Base-by-base conservation (phyloP, 805 yeast species). In the Nakazawaea populi region DNA sequence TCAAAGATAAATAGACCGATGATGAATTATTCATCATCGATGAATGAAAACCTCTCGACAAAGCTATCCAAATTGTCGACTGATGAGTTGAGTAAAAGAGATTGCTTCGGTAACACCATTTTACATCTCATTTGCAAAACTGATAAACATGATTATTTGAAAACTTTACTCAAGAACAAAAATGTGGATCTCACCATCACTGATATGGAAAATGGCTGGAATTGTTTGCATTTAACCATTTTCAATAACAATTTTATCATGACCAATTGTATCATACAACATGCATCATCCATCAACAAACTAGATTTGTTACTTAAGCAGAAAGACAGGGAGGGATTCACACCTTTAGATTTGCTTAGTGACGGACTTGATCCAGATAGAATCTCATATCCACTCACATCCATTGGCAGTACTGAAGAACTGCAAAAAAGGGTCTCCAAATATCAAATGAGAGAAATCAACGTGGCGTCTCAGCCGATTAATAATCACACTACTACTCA, bases 141-240 rank as follows among this genome's bases (percentile, higher is more conserved):
- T 43, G 80, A 83, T 54, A 69, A 80, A 44, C 61, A 66, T 45
- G 80, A 77, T 50, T 60, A 72, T 29, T 66, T 87, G 14, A 59
- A 65, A 7, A 68, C 69, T 27, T 55, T 86, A 6, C 63, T 85
- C 39, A 72, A 70, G 48, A 75, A 76, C 54, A 72, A 75, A 7
- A 73, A 75, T 14, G 60, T 77, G 27, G 80, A 82, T 48, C 56
- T 74, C 2, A 57, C 67, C 3, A 58, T 75, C 0, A 66, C 71
- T 2, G 97, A 91, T 63, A 70, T 70, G 48, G 97, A 90, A 64
- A 88, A 80, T 60, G 86, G 89, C 1, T 90, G 95, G 85, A 86
- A 87, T 42, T 80, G 89, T 29, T 70, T 91, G 31, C 97, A 91
- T 64, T 77, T 82, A 53, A 80, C 89, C 4, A 68, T 87, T 11